Conservation (phyloP, 805 yeast genomes). For the Candida incommunis region DNA sequence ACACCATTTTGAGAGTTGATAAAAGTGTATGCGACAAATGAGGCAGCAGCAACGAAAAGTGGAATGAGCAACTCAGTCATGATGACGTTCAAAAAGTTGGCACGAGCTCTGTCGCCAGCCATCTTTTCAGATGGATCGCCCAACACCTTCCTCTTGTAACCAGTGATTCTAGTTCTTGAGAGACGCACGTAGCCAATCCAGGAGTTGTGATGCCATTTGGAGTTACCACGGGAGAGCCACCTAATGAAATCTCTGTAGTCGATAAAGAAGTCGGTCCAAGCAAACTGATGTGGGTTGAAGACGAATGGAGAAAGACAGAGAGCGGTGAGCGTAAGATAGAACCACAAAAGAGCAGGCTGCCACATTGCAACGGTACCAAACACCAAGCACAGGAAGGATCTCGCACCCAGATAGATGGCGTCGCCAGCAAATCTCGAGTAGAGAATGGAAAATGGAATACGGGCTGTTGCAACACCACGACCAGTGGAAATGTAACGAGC, state of each 20-base stretch:
- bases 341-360: conserved; percentile 93
- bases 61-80: conserved; percentile 74
- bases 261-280: conserved; percentile 90
- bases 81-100: conserved; percentile 62
- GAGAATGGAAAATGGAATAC: conserved; percentile 56
- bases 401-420: conserved; percentile 67
- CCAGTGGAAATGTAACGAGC: conserved; percentile 90
- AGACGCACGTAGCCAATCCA: conserved; percentile 69
- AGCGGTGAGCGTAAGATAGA: conserved; percentile 87
- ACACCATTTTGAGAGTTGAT: conserved; percentile 86
- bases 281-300: conserved; percentile 95
- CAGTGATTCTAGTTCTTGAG: conserved; percentile 80
- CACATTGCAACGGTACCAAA: conserved; percentile 76
- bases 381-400: conserved; percentile 50
- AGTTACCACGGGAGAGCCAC: conserved; percentile 77
- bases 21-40: conserved; percentile 61
- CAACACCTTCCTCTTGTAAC: conserved; percentile 64
- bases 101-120: conserved; percentile 55
- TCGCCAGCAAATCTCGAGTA: conserved; percentile 65
- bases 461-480: conserved; percentile 80
- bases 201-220: conserved; percentile 49
- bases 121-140: conserved; percentile 55
- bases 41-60: conserved; percentile 48
- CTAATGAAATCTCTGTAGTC: conserved; percentile 88
- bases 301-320: conserved; percentile 84